Conservation (phyloP, 2,329 filamentous ascomycete species). For the Claviceps sp. region DNA sequence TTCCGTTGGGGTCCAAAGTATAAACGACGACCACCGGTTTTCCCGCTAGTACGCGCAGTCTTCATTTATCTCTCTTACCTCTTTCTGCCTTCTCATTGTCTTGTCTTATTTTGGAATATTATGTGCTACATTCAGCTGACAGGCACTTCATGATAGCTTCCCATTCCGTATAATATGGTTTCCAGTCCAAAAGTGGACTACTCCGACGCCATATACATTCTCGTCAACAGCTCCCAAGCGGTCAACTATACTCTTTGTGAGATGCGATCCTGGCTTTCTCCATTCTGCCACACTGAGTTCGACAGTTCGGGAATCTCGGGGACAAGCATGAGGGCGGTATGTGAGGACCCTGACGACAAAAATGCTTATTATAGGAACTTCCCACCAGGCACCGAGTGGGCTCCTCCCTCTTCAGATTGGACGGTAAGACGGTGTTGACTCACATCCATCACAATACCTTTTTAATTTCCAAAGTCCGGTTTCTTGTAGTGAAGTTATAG, state of each 20-base stretch:
- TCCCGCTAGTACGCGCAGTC: no score
- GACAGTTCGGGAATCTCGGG: constrained; percentile 42
- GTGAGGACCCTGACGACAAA: constrained; percentile 39
- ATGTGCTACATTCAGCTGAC: background rate
- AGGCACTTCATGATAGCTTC: constrained; percentile 25
- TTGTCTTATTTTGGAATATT: background rate
- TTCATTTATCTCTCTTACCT: no score
- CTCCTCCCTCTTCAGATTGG: constrained; percentile 34
- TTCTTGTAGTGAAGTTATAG: background rate
- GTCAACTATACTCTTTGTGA: constrained; percentile 54
- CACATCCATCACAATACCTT: background rate
- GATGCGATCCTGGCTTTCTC: constrained; percentile 48
- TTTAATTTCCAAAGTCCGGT: background rate
- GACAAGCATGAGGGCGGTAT: constrained; percentile 45
- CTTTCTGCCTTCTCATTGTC: background rate
- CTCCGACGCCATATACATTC: constrained; percentile 48
- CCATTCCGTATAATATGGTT: constrained; percentile 52
- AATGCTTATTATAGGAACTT: constrained; percentile 38
- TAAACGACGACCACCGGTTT: constrained; percentile 37
- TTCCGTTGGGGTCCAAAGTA: constrained; percentile 52
- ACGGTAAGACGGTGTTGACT: constrained; percentile 14
- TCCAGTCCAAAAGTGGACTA: constrained; percentile 34
- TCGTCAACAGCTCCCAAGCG: constrained; percentile 34
- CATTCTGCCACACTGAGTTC: constrained; percentile 53
- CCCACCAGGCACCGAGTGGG: constrained; percentile 16